A percentile compares a stretch with the other conserved stretches of the same genome.
phyloP scores from a whole-genome alignment of 768 basidiomycete genomes.

The Wakefieldia striispora region DNA sequence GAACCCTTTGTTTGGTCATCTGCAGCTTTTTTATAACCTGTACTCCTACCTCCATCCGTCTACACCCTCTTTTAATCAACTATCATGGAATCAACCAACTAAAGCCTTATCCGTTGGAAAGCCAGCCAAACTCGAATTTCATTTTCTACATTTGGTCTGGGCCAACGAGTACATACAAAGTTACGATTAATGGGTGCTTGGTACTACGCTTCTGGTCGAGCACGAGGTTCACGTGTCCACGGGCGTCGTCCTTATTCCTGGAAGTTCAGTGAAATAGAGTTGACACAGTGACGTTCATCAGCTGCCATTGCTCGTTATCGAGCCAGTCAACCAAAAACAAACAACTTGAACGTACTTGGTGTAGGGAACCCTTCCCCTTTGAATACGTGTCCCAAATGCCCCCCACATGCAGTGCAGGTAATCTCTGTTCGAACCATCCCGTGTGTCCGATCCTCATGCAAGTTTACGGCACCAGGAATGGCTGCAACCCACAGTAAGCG shows the following conservation, averaged over 20 bases:
- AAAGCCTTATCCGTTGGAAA: slow-evolving; percentile 1
- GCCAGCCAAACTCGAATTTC: background rate
- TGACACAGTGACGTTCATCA: slow-evolving; percentile 87
- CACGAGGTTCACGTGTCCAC: background rate
- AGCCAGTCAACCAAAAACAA: background rate
- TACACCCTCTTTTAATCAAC: slow-evolving; percentile 23
- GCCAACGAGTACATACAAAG: background rate
- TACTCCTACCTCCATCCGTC: slow-evolving; percentile 19
- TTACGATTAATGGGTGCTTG: background rate
- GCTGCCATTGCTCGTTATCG: slow-evolving; percentile 38
- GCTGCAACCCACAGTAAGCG: slow-evolving; percentile 43
- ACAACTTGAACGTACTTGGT: slow-evolving; percentile 63
- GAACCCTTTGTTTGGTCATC: slow-evolving; percentile 12
- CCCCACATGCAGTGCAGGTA: slow-evolving; percentile 85
- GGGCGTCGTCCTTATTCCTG: slow-evolving; percentile 31
- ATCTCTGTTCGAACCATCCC: slow-evolving; percentile 83
- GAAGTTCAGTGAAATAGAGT: slow-evolving; percentile 84
- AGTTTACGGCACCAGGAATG: slow-evolving; percentile 82
- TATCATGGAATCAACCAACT: slow-evolving; percentile 16
- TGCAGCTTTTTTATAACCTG: slow-evolving; percentile 17
- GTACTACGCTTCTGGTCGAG: background rate
- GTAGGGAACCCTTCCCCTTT: slow-evolving; percentile 83
- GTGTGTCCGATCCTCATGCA: slow-evolving; percentile 67
- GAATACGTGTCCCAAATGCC: slow-evolving; percentile 95
- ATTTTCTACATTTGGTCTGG: no score